These are phyloP conservation scores for Spatholobus suberectus DNA, from an alignment of 306 rosid species.

Conservation along the genomic window DNA sequence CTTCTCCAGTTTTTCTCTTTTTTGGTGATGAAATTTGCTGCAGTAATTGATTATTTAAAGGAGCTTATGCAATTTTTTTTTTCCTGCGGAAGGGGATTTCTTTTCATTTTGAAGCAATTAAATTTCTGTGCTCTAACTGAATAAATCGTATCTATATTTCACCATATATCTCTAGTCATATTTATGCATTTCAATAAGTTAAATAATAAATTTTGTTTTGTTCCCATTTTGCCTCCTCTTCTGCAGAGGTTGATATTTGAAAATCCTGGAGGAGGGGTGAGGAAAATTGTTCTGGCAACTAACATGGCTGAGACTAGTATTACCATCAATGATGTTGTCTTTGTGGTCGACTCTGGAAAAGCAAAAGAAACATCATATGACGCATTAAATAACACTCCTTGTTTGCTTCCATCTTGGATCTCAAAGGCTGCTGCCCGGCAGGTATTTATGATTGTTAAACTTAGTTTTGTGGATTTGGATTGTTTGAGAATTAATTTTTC, in stretches of 20 bases:
- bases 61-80: neutral
- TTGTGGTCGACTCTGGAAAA: constrained; percentile 95
- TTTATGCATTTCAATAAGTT: constrained; percentile 9
- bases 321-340: constrained; percentile 92
- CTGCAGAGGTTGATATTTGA: constrained; percentile 91
- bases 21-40: neutral
- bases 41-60: constrained; percentile 16
- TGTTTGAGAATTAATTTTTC: constrained; percentile 3
- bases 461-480: constrained; percentile 27
- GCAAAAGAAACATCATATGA: constrained; percentile 99
- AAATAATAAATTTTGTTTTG: constrained; percentile 1
- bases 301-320: constrained; percentile 99
- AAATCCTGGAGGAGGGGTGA: constrained; percentile 79
- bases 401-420: constrained; percentile 98
- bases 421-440: constrained; percentile 96
- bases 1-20: neutral
- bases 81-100: neutral
- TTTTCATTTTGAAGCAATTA: constrained; percentile 5
- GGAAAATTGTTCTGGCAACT: constrained; percentile 94
- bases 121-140: constrained; percentile 11
- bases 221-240: constrained; percentile 33
- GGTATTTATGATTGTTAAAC: constrained; percentile 56
- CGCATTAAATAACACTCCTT: constrained; percentile 96
- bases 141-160: constrained; percentile 18
- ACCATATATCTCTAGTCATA: neutral